phyloP scores from a whole-genome alignment of 2,329 filamentous ascomycete species.

The Colletotrichum sp. region DNA sequence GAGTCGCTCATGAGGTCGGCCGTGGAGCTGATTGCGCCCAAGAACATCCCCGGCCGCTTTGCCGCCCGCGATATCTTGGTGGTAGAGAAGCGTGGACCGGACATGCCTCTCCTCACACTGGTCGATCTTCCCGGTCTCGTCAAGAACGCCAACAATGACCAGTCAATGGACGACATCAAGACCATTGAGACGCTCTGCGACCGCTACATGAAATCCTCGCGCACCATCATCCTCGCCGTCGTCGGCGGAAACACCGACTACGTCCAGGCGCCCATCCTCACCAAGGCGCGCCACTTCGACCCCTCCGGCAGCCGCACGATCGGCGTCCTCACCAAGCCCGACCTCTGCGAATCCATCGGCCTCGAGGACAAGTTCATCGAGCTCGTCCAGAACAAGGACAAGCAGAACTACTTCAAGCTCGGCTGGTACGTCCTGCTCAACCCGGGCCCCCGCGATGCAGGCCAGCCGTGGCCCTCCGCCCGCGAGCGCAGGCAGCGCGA shows the following conservation, averaged over 20 bases:
- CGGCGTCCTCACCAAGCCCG: constrained; percentile 57
- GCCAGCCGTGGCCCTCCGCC: constrained; percentile 47
- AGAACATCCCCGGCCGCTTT: constrained; percentile 54
- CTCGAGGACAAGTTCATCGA: constrained; percentile 59
- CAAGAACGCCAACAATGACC: constrained; percentile 55
- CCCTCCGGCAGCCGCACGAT: constrained; percentile 54
- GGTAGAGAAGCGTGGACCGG: constrained; percentile 63
- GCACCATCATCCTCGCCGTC: constrained; percentile 61
- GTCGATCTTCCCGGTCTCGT: constrained; percentile 67
- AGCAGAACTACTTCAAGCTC: constrained; percentile 54
- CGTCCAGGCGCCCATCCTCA: constrained; percentile 56
- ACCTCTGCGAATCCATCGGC: constrained; percentile 57
- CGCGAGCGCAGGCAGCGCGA: constrained; percentile 47
- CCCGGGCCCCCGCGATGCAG: constrained; percentile 46
- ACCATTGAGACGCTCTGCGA: constrained; percentile 57
- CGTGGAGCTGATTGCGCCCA: constrained; percentile 55
- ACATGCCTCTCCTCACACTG: constrained; percentile 64
- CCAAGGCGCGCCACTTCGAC: constrained; percentile 56
- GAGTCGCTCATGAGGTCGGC: constrained; percentile 56
- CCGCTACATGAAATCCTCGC: constrained; percentile 59
- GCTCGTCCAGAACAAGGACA: constrained; percentile 55
- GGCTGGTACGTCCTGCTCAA: constrained; percentile 59
- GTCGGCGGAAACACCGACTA: constrained; percentile 61
- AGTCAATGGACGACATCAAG: constrained; percentile 56
- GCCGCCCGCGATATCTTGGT: constrained; percentile 59